Evolutionary conservation across 371 early-diverging fungal species (phyloP), one percentile per base, ranked within the genome.

Genomic region (Mortierella sp.): DNA sequence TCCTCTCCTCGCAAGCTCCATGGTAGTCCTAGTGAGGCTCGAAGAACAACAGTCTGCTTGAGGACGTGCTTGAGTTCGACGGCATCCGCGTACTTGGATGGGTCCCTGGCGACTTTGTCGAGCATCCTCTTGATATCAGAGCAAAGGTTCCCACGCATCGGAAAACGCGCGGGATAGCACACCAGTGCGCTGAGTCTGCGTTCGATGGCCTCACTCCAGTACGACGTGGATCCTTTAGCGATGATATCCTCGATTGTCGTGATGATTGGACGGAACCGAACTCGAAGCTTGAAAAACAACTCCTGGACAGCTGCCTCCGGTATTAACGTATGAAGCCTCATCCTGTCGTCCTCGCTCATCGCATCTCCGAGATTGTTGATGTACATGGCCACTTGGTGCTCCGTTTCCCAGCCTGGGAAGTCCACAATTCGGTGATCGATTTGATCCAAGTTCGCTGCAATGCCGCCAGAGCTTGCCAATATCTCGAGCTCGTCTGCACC

Each of bases 1-100:
- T 79, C 72, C 75, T 79, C 79, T 74, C 75, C 75, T 74, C 31
- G 72, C 66, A 74, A 65, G 72, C 75, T 74, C 79, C 79, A 79
- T 39, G 79, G 69, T 22, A 79, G 75, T 74, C 79, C 79, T 29
- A 79, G 72, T 16, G 75, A 79, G n/a, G 72, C 79, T 71, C 69
- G 69, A 71, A 1, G 22, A 71, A 71, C 75, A 64, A 74, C 64
- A 71, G 79, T 73, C 61, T 74, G 79, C 68, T 53, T 79, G 71
- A 79, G 68, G n/a, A 74, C 71, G 45, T 79, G 75, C 68, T 31
- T 71, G 71, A 79, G 41, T 29, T 79, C 79, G 64, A 79, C 48
- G 55, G 79, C 58, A 68, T 79, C 68, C 41, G 4, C 34, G 58
- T 29, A 79, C 72, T 65, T 79, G 68, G 47, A 14, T 67, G 79